A percentile compares a stretch with the other conserved stretches of the same genome.
Evolutionary conservation across 2,329 filamentous ascomycete species (phyloP).

Genomic region (Emergomyces africanus): DNA sequence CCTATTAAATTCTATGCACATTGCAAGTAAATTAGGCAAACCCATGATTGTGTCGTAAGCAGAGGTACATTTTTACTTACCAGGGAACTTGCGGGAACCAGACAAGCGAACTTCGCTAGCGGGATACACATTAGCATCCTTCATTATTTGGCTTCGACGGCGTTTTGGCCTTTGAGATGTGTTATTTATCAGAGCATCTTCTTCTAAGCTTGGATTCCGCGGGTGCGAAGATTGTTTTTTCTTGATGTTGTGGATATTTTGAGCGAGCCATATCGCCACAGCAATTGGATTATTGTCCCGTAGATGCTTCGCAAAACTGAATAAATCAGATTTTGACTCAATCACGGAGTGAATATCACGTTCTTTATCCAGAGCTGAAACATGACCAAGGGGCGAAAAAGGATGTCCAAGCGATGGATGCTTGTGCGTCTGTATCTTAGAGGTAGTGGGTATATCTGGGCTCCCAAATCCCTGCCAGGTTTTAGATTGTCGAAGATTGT

Average conservation of each 20-base stretch:
- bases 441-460: neutral
- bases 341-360: neutral
- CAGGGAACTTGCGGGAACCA: neutral
- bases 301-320: neutral
- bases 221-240: neutral
- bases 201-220: neutral
- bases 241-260: neutral
- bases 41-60: neutral
- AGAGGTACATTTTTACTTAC: neutral
- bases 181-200: neutral
- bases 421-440: neutral
- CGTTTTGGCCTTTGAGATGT: neutral
- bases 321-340: neutral
- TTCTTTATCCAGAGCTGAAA: neutral
- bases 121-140: neutral
- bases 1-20: neutral
- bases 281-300: conserved; percentile 3
- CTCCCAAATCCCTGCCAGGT: neutral
- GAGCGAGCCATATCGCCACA: conserved; percentile 1
- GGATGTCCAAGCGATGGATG: neutral
- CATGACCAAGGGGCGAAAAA: neutral
- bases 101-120: neutral
- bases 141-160: neutral
- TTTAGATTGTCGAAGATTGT: neutral
- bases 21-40: neutral